Conservation (phyloP, 1,284 basidiomycete species). For the Melampsora americana region DNA sequence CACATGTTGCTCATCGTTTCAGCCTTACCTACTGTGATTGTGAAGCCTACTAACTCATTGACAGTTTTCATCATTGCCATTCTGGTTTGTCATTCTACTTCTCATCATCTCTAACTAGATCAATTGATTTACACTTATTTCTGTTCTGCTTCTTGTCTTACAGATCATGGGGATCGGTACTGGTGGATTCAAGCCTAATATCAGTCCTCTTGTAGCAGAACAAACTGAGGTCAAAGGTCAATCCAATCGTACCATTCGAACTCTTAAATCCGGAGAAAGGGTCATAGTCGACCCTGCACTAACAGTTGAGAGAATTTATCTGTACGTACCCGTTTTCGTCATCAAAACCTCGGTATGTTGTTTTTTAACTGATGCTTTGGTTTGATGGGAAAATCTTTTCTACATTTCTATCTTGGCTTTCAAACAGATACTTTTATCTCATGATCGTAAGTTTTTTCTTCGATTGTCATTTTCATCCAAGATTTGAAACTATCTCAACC, state of each 20-base stretch:
- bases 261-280: constrained; percentile 64
- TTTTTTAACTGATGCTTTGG: not conserved
- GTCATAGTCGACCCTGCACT: constrained; percentile 75
- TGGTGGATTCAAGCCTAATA: constrained; percentile 59
- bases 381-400: not conserved
- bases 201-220: constrained; percentile 72
- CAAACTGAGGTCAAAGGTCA: constrained; percentile 60
- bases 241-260: constrained; percentile 55
- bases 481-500: constrained; percentile 13
- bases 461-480: not conserved
- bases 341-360: too few species aligned
- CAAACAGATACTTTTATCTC: constrained; percentile 38
- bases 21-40: constrained; percentile 68
- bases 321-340: constrained; percentile 57
- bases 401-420: not conserved
- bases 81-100: constrained; percentile 65
- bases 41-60: constrained; percentile 61
- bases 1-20: constrained; percentile 73
- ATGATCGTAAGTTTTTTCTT: constrained; percentile 30
- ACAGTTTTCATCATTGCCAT: constrained; percentile 67
- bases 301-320: constrained; percentile 62
- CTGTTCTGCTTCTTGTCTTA: not conserved
- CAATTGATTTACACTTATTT: constrained; percentile 6
- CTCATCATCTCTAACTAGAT: not conserved
- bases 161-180: constrained; percentile 59